phyloP scores from a whole-genome alignment of 2,329 filamentous ascomycete species.

The Trichoderma sp. region DNA sequence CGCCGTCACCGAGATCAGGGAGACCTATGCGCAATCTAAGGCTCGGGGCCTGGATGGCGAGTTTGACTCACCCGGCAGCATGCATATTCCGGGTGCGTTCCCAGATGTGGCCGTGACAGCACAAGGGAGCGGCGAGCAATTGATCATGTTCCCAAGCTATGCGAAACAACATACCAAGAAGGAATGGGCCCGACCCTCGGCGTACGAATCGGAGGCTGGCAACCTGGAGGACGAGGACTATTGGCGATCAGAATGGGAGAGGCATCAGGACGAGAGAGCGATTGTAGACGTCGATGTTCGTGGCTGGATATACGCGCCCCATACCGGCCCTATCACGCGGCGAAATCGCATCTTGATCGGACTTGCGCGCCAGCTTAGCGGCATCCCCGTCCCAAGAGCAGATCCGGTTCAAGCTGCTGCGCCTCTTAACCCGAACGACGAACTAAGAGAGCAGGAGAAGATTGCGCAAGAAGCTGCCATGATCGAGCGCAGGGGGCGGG shows the following conservation, averaged over 20 bases:
- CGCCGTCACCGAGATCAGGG: constrained; percentile 57
- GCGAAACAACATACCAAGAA: constrained; percentile 66
- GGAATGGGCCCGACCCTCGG: constrained; percentile 34
- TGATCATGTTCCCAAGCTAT: constrained; percentile 95
- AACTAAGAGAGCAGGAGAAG: constrained; percentile 56
- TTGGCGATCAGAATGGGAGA: constrained; percentile 76
- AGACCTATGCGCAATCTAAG: constrained; percentile 57
- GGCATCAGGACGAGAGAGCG: constrained; percentile 75
- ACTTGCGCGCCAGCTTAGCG: constrained; percentile 81
- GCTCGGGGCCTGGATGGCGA: constrained; percentile 32
- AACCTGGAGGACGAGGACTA: constrained; percentile 58
- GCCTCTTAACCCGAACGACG: constrained; percentile 40
- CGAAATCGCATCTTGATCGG: constrained; percentile 86
- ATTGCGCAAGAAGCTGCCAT: constrained; percentile 73
- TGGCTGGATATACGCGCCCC: constrained; percentile 91
- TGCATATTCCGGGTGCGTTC: constrained; percentile 69
- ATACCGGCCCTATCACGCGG: constrained; percentile 77
- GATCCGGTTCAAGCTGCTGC: constrained; percentile 28
- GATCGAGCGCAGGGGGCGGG: constrained; percentile 69
- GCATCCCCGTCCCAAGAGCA: constrained; percentile 67
- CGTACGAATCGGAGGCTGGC: constrained; percentile 40
- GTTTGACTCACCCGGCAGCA: constrained; percentile 31
- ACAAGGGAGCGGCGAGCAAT: constrained; percentile 81
- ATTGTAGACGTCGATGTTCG: constrained; percentile 92
- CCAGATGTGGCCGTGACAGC: constrained; percentile 79